phyloP scores from a whole-genome alignment of 192 early-diverging fungal species.

The Cetraspora pellucida region DNA sequence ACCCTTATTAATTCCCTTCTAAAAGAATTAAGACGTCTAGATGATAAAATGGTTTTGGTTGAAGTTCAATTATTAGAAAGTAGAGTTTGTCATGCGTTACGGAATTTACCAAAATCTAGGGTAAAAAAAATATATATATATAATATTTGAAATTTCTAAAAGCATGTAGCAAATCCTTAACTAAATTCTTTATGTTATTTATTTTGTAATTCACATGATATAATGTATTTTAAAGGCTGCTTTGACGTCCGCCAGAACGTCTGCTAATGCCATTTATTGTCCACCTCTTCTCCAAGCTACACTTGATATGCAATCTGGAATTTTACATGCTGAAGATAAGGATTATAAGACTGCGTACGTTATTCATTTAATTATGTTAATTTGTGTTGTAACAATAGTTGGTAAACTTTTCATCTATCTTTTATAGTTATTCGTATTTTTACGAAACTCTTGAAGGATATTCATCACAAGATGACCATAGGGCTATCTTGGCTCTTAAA shows the following conservation, averaged over 20 bases:
- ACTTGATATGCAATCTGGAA: conserved; percentile 97
- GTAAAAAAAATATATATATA: conserved; percentile 51
- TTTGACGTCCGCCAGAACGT: conserved; percentile 92
- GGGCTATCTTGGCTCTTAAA: conserved; percentile 88
- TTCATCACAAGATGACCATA: conserved; percentile 83
- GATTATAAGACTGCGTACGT: conserved; percentile 97
- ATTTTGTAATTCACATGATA: conserved; percentile 32
- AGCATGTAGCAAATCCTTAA: background rate
- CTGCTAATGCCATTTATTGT: conserved; percentile 97
- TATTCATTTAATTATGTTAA: background rate
- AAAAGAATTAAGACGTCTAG: conserved; percentile 96
- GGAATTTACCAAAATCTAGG: conserved; percentile 92
- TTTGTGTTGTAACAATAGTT: background rate
- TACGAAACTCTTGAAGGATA: conserved; percentile 97
- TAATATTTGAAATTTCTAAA: background rate
- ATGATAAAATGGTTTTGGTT: conserved; percentile 98
- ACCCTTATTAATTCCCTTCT: conserved; percentile 80
- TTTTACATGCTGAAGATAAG: conserved; percentile 97
- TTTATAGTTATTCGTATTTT: conserved; percentile 81
- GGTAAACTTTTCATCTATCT: background rate
- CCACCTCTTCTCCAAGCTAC: conserved; percentile 95
- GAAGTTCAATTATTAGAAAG: conserved; percentile 97
- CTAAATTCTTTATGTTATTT: background rate
- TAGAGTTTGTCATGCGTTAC: conserved; percentile 87
- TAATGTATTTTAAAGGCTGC: conserved; percentile 65